A percentile compares a stretch with the other conserved stretches of the same genome.
These are phyloP conservation scores for Phytopythium mirpurense DNA, from an alignment of 352 stramenopile genomes.

Conservation along the genomic window DNA sequence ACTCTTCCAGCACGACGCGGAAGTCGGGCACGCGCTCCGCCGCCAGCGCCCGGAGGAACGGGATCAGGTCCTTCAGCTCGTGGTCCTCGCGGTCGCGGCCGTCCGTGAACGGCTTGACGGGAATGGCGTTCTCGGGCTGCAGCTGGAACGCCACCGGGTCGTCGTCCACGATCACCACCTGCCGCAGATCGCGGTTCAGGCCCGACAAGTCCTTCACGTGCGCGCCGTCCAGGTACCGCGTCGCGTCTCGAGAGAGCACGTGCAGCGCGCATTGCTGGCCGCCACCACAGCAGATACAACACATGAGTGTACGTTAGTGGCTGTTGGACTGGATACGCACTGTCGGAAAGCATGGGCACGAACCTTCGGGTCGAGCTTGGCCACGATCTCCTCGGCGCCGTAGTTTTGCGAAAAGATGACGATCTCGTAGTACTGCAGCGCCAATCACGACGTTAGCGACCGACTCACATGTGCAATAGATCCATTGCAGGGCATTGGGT, in stretches of 20 bases:
- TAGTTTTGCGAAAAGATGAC: conserved; percentile 87
- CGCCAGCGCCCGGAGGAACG: conserved; percentile 78
- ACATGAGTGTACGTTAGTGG: no score
- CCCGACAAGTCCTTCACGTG: conserved; percentile 83
- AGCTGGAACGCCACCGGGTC: conserved; percentile 76
- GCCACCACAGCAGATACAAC: no score
- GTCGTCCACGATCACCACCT: conserved; percentile 84
- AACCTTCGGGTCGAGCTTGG: conserved; percentile 78
- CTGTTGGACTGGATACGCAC: conserved; percentile 10
- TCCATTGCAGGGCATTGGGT: no score
- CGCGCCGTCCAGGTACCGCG: conserved; percentile 74
- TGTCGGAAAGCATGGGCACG: conserved; percentile 45
- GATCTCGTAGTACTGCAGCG: conserved; percentile 76
- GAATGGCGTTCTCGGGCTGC: conserved; percentile 82
- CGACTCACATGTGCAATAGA: no score
- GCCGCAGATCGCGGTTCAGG: conserved; percentile 74
- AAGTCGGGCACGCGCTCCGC: conserved; percentile 77
- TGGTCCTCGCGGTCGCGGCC: conserved; percentile 76
- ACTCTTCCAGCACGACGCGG: conserved; percentile 67
- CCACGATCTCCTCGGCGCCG: conserved; percentile 73
- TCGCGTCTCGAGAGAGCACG: conserved; percentile 73
- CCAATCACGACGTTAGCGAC: neutral
- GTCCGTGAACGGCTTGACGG: conserved; percentile 71
- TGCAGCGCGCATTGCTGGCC: conserved; percentile 69
- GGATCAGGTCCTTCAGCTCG: conserved; percentile 76